Evolutionary conservation across 1,139 yeast species (phyloP).

Genomic region (Geotrichum citri-aurantii): DNA sequence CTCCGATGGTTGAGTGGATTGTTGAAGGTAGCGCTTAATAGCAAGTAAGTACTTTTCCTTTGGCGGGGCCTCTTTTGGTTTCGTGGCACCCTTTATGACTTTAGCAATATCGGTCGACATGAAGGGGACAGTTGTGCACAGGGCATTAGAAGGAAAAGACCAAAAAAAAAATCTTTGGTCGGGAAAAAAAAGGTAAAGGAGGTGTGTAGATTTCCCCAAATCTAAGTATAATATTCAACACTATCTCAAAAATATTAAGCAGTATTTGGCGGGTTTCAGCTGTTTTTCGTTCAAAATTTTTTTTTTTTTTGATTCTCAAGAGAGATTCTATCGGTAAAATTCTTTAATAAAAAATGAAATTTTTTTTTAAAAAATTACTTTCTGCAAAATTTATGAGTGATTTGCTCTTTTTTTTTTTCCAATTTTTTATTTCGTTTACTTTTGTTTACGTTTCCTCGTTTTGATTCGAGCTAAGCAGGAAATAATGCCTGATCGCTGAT

Average conservation of each 20-base stretch:
- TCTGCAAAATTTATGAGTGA: too few relatives aligned
- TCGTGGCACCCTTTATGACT: conserved; percentile 24
- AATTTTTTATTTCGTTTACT: too few relatives aligned
- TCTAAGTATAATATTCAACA: not conserved
- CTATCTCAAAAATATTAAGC: not conserved
- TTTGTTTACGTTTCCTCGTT: too few relatives aligned
- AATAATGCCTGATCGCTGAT: too few relatives aligned
- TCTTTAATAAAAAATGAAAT: too few relatives aligned
- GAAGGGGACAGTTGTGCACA: not conserved
- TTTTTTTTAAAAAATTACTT: too few relatives aligned
- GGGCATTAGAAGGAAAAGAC: not conserved
- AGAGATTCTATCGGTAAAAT: too few relatives aligned
- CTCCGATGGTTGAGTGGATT: conserved; percentile 17
- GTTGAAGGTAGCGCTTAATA: conserved; percentile 20
- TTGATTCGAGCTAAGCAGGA: too few relatives aligned
- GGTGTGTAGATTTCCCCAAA: not conserved
- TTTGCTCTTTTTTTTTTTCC: too few relatives aligned
- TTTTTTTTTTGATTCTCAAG: too few relatives aligned
- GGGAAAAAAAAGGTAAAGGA: not conserved
- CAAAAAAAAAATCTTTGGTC: too few relatives aligned
- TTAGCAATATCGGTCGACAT: conserved; percentile 14
- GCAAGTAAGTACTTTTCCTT: conserved; percentile 23
- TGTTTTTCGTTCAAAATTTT: not conserved
- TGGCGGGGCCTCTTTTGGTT: conserved; percentile 22
- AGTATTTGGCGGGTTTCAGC: not conserved